Evolutionary conservation across 2,329 filamentous ascomycete genomes (phyloP).

Genomic region (Tolypocladium amazonense): DNA sequence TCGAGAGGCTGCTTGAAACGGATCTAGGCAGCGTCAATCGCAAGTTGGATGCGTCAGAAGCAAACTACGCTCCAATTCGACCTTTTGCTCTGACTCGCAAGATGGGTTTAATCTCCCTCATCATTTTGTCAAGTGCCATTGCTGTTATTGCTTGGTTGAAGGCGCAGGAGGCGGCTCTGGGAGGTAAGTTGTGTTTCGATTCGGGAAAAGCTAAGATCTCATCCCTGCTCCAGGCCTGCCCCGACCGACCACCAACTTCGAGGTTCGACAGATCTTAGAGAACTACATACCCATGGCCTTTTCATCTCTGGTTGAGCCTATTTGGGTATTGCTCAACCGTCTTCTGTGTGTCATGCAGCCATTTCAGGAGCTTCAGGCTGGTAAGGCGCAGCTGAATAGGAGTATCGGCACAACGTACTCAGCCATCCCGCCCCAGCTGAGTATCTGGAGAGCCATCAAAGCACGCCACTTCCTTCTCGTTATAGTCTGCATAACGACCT

Average conservation of each 20-base stretch:
- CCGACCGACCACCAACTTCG: slow-evolving; percentile 18
- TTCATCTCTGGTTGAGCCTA: slow-evolving; percentile 44
- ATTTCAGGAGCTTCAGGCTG: slow-evolving; percentile 34
- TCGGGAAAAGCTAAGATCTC: no score
- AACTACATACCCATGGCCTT: slow-evolving; percentile 44
- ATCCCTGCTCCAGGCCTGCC: slow-evolving; percentile 20
- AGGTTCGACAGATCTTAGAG: slow-evolving; percentile 25
- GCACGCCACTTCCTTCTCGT: slow-evolving; percentile 34
- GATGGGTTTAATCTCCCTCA: slow-evolving; percentile 8
- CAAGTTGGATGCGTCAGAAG: slow-evolving; percentile 1
- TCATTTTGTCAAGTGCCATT: slow-evolving; percentile 6
- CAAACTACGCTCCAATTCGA: slow-evolving; percentile 12
- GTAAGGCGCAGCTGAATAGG: slow-evolving; percentile 19
- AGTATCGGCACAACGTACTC: slow-evolving; percentile 37
- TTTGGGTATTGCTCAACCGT: slow-evolving; percentile 45
- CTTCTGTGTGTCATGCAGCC: slow-evolving; percentile 43
- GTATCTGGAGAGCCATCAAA: slow-evolving; percentile 31
- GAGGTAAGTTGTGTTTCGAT: slow-evolving; percentile 12
- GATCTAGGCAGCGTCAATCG: neutral
- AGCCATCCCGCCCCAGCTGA: slow-evolving; percentile 43
- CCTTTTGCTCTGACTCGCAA: slow-evolving; percentile 10
- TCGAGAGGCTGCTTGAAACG: neutral
- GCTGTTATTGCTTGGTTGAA: slow-evolving; percentile 12
- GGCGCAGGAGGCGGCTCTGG: slow-evolving; percentile 4
- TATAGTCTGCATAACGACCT: slow-evolving; percentile 32